A percentile compares a stretch with the other conserved stretches of the same genome.
Conservation (phyloP, 2,329 filamentous ascomycete genomes). For the Fusarium hostae region DNA sequence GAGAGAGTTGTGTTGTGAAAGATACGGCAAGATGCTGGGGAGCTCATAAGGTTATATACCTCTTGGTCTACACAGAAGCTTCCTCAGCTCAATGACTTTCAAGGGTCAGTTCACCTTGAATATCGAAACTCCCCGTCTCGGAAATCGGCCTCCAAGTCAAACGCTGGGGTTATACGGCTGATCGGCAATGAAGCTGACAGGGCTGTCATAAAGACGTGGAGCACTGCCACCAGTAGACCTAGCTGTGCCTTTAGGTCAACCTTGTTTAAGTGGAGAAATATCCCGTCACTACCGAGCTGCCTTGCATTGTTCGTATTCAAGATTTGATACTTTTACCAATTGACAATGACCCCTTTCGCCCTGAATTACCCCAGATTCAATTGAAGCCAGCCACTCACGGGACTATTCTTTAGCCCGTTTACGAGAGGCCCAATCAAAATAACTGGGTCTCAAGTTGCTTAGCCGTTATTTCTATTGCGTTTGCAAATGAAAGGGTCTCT, state of each 20-base stretch:
- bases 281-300: neutral
- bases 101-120: too few species aligned
- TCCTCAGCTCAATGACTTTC: rapidly evolving
- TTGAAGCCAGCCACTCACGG: neutral
- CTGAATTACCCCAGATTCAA: neutral
- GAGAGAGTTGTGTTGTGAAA: neutral
- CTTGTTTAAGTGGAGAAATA: neutral
- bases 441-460: rapidly evolving
- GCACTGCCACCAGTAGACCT: neutral
- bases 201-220: neutral
- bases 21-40: neutral
- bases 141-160: neutral
- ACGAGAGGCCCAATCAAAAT: neutral
- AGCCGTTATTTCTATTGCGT: rapidly evolving
- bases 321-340: neutral
- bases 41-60: neutral
- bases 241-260: neutral
- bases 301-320: neutral
- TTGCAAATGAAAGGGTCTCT: rapidly evolving
- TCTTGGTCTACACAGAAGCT: too few species aligned
- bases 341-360: neutral
- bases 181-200: neutral
- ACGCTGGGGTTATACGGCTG: neutral
- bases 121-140: neutral
- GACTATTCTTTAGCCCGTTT: neutral